Evolutionary conservation across 495 filamentous ascomycete species (phyloP).

Genomic region (Penicillium ochrochloron): DNA sequence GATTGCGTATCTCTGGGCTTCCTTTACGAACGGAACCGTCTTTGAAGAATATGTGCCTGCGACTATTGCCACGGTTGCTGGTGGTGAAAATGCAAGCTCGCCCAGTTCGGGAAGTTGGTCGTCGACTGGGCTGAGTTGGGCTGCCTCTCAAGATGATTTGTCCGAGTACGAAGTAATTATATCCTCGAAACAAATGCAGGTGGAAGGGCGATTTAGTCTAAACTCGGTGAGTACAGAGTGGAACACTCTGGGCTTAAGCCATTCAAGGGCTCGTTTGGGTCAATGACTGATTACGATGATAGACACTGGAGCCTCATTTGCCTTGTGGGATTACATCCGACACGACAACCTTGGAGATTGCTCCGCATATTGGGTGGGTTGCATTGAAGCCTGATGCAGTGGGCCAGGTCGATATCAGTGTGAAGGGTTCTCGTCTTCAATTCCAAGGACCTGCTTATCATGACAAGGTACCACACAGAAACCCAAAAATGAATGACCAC

Average conservation of each 20-base stretch:
- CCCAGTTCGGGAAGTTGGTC: slow-evolving; percentile 23
- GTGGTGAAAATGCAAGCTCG: neutral
- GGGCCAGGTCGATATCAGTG: slow-evolving; percentile 33
- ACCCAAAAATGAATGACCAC: neutral
- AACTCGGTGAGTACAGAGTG: slow-evolving; percentile 18
- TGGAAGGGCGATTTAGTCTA: slow-evolving; percentile 22
- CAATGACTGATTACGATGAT: neutral
- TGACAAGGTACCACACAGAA: slow-evolving; percentile 35
- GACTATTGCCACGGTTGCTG: slow-evolving; percentile 22
- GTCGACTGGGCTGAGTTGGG: slow-evolving; percentile 26
- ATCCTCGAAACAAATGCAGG: slow-evolving; percentile 21
- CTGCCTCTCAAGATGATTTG: slow-evolving; percentile 9
- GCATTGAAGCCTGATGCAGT: slow-evolving; percentile 39
- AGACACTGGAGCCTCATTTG: slow-evolving; percentile 21
- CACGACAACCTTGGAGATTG: slow-evolving; percentile 26
- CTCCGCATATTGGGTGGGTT: slow-evolving; percentile 43
- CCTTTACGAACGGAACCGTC: slow-evolving; percentile 32
- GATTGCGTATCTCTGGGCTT: slow-evolving; percentile 31
- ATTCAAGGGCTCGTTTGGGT: neutral
- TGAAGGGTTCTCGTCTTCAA: slow-evolving; percentile 30
- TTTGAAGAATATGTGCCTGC: slow-evolving; percentile 27
- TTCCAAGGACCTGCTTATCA: slow-evolving; percentile 48
- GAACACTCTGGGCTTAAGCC: no score
- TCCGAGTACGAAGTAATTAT: slow-evolving; percentile 24
- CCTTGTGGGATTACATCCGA: slow-evolving; percentile 24